A percentile compares a stretch with the other conserved stretches of the same genome.
Conservation (phyloP, 106 monocot genomes). For the Gastrodia elata region DNA sequence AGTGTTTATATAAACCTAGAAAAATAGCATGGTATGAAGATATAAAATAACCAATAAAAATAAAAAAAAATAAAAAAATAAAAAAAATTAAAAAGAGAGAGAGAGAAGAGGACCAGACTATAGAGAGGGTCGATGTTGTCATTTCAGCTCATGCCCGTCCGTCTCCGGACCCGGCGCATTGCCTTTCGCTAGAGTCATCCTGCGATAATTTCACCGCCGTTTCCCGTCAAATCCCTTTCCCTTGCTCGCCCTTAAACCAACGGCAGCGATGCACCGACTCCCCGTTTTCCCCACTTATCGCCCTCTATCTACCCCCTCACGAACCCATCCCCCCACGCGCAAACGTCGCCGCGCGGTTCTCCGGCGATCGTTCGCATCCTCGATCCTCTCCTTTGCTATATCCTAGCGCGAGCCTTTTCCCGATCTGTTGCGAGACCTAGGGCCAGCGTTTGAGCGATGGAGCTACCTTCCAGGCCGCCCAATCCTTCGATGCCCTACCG, state of each 20-base stretch:
- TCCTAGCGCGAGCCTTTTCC: background rate
- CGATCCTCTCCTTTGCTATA: background rate
- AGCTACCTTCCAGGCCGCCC: constrained; percentile 29
- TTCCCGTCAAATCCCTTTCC: constrained; percentile 1
- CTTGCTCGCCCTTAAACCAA: constrained; percentile 4
- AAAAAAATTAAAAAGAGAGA: too few species aligned
- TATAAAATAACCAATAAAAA: too few species aligned
- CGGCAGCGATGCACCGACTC: constrained; percentile 10
- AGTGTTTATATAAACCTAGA: too few species aligned
- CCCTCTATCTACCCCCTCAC: background rate
- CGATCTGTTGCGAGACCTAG: background rate
- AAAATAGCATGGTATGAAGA: too few species aligned
- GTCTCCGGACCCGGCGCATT: background rate
- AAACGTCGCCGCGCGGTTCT: constrained; percentile 6
- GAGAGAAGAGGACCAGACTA: too few species aligned
- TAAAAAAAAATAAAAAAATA: too few species aligned
- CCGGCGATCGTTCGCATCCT: constrained; percentile 4
- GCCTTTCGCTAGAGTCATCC: background rate
- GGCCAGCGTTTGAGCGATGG: background rate
- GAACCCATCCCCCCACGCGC: background rate
- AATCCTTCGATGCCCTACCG: constrained; percentile 77
- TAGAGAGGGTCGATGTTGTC: background rate
- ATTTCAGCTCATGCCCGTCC: background rate
- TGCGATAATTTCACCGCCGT: constrained; percentile 1
- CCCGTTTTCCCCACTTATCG: background rate